Evolutionary conservation across 768 basidiomycete genomes (phyloP), one percentile per base, ranked within the genome.

Genomic region (Calocera viscosa): DNA sequence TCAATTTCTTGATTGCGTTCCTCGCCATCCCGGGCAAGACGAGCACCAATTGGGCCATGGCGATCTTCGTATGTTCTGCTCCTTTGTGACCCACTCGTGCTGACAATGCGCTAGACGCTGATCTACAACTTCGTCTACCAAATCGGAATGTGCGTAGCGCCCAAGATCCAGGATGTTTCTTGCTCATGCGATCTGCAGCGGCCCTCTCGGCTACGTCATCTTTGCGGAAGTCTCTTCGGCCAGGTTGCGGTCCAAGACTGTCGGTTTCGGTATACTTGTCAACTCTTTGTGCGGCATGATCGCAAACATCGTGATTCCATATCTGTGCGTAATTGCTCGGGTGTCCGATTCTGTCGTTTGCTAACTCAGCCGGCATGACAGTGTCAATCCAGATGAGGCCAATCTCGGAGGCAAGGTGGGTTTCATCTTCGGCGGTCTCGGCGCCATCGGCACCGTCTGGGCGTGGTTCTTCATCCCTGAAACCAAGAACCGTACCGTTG

Each of bases 1-100:
- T 68, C 65, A 68, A 68, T 32, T 63, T 70, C 35, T 33, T 63
- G 5, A 64, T 70, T 14, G 69, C 64, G 12, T 66, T 68, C 49
- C 66, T 64, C 16, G 68, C 69, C 0, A 24, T 70, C 19, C 35
- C 69, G 1, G 32, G 53, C 26, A 70, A 32, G 43, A 39, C 47
- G 14, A 66, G 65, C 33, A 66, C 67, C 8, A 70, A 64, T 33
- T 70, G 69, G 69, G 65, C 67, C n/a, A 60, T 64, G 32, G 69
- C 69, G n/a, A 49, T 64, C 41, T 70, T 70, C 65, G 69, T 69
- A 34, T 53, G 69, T 67, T 32, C 7, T 33, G 33, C 7, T 64
- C 7, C 19, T 24, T 10, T 40, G 22, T 24, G 2, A 28, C 35
- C 16, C 33, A 22, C n/a, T 32, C 65, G 11, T 34, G 10, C 28